These are phyloP conservation scores for Pascua guehoae DNA, from an alignment of 1,284 basidiomycete genomes.

Conservation along the genomic window DNA sequence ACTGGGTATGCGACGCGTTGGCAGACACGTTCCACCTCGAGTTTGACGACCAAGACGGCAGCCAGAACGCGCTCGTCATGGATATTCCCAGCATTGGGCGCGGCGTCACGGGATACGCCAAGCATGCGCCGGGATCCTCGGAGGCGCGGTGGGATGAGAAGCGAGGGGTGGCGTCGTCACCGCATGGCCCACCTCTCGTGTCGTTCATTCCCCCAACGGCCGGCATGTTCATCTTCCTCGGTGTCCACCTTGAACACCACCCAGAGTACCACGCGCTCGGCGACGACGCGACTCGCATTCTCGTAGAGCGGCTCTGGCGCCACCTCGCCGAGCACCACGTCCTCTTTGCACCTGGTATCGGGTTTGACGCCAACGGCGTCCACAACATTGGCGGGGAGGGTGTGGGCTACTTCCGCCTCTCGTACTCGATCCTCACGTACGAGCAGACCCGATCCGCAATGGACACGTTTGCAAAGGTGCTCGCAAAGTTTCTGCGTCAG, in stretches of 20 bases:
- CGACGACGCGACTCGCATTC: conserved; percentile 30
- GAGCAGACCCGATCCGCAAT: conserved; percentile 39
- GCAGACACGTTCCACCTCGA: conserved; percentile 47
- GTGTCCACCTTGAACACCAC: conserved; percentile 62
- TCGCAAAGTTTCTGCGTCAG: conserved; percentile 36
- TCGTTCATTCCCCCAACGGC: conserved; percentile 65
- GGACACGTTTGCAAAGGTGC: conserved; percentile 38
- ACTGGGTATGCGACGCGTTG: conserved; percentile 48
- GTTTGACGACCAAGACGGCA: conserved; percentile 21
- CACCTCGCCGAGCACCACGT: conserved; percentile 44
- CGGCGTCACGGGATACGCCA: conserved; percentile 22
- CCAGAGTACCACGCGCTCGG: conserved; percentile 52
- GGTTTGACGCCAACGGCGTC: conserved; percentile 40
- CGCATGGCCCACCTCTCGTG: conserved; percentile 50
- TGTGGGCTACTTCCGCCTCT: conserved; percentile 46
- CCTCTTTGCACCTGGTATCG: conserved; percentile 46
- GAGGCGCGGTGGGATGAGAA: conserved; percentile 51
- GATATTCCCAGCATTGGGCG: conserved; percentile 18
- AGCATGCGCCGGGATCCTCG: conserved; percentile 5
- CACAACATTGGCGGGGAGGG: conserved; percentile 44
- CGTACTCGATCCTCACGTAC: conserved; percentile 45
- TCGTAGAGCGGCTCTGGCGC: conserved; percentile 42
- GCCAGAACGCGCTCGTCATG: conserved; percentile 17
- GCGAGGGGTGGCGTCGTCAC: conserved; percentile 25
- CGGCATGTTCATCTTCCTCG: conserved; percentile 57